These are phyloP conservation scores for Lasiosphaeria ovina DNA, from an alignment of 495 filamentous ascomycete species.

Conservation along the genomic window DNA sequence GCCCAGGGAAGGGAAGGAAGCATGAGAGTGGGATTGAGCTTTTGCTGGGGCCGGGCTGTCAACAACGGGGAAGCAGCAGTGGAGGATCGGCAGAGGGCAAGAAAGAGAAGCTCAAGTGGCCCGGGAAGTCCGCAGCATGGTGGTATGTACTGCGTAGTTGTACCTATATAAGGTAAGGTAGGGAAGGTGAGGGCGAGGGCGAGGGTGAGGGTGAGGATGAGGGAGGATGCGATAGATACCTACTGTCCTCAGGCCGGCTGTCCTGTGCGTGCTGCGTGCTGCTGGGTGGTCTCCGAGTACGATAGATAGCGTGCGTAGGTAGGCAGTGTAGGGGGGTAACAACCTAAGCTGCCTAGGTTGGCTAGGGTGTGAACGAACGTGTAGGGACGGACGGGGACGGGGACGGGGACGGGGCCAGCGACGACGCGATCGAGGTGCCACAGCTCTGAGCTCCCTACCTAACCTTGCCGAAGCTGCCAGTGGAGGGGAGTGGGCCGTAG, in stretches of 20 bases:
- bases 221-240: too few relatives aligned
- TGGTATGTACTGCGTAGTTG: neutral
- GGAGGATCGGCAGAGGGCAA: neutral
- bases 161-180: too few relatives aligned
- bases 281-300: too few relatives aligned
- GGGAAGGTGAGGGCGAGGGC: too few relatives aligned
- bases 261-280: too few relatives aligned
- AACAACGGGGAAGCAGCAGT: neutral
- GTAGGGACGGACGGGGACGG: neutral
- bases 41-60: neutral
- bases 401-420: neutral
- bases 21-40: neutral
- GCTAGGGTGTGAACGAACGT: neutral
- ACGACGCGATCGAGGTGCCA: slow-evolving; percentile 1
- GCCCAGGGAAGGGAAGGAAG: neutral
- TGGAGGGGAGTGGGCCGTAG: neutral
- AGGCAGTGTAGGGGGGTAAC: neutral
- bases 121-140: neutral
- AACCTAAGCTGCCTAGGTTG: neutral
- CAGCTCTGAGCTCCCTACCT: neutral
- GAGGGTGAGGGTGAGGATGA: too few relatives aligned
- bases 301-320: too few relatives aligned
- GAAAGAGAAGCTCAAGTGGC: neutral
- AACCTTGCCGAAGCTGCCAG: neutral
- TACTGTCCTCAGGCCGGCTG: too few relatives aligned